Conservation (phyloP, 2,329 filamentous ascomycete genomes). For the Alternaria sp. region DNA sequence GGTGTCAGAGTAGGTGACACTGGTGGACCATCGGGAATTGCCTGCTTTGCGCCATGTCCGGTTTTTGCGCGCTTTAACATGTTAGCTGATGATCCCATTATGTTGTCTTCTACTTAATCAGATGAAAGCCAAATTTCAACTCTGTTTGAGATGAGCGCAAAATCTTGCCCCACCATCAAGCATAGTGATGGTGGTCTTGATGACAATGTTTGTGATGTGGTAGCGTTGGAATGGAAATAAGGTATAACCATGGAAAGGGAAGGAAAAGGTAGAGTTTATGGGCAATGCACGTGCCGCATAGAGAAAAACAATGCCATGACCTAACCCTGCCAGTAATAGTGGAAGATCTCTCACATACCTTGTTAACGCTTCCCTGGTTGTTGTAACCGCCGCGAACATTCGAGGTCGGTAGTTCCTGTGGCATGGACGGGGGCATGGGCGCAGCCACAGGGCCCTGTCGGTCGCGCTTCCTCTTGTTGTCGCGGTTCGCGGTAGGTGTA, state of each 20-base stretch:
- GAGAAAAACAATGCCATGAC: constrained; percentile 13
- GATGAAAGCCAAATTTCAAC: not conserved
- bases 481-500: constrained; percentile 82
- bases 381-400: constrained; percentile 43
- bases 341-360: constrained; percentile 34
- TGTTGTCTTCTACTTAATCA: not conserved
- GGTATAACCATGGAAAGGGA: not conserved
- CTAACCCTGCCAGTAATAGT: constrained; percentile 8
- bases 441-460: constrained; percentile 61
- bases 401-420: constrained; percentile 45
- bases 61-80: constrained; percentile 72
- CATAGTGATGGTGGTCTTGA: not conserved
- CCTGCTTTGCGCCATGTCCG: constrained; percentile 68
- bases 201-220: not conserved
- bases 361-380: constrained; percentile 40
- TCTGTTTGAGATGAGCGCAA: not conserved
- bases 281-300: constrained; percentile 9
- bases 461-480: constrained; percentile 84
- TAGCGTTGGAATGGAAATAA: not conserved
- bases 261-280: not conserved
- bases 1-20: constrained; percentile 90
- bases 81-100: constrained; percentile 10
- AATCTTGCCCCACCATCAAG: not conserved
- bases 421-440: constrained; percentile 44
- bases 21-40: constrained; percentile 65